Evolutionary conservation across 768 basidiomycete genomes (phyloP), one percentile per base, ranked within the genome.

Genomic region (Cystofilobasidium capitatum): DNA sequence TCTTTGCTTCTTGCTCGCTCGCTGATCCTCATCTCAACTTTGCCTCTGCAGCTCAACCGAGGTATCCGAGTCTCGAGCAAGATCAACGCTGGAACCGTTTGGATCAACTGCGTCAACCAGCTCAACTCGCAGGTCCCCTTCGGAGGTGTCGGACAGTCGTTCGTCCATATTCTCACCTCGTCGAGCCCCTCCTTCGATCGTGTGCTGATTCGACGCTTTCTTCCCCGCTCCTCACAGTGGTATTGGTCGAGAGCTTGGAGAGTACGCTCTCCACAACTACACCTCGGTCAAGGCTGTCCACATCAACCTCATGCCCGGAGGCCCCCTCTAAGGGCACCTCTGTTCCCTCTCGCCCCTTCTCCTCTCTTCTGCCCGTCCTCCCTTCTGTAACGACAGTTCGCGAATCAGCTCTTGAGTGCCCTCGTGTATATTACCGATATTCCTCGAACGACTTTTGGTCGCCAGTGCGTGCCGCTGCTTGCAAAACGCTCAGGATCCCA

Each of bases 61-160:
- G 90, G 88, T 0, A 78, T 93, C 63, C 78, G 79, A 67, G 84
- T 85, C 2, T 88, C 89, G 10, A 85, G 89, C 75, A 81, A 78
- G 67, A 79, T 97, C 69, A 82, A 88, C 73, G 88, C 89, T 6
- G 92, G 92, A 39, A 91, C 89, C 7, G 68, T 69, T 24, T 69
- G 68, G 68, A 57, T 92, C 69, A 97, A 97, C 77, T 86, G 90
- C 74, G 75, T 75, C 72, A 74, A 73, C 16, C 63, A 67, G 69
- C 76, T 94, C 65, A 83, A 84, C 78, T 89, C 89, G 76, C 90
- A 93, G 68, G 86, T 88, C 24, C 88, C 90, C 0, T 91, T 91
- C 74, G 90, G 90, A 69, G 90, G 88, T 68, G 61, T 89, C 26
- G 89, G 75, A 45, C 42, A 49, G 62, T 51, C 26, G 12, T 24